A percentile compares a stretch with the other conserved stretches of the same genome.
Evolutionary conservation across 768 basidiomycete species (phyloP).

Genomic region (Coprinellus aureogranulatus): DNA sequence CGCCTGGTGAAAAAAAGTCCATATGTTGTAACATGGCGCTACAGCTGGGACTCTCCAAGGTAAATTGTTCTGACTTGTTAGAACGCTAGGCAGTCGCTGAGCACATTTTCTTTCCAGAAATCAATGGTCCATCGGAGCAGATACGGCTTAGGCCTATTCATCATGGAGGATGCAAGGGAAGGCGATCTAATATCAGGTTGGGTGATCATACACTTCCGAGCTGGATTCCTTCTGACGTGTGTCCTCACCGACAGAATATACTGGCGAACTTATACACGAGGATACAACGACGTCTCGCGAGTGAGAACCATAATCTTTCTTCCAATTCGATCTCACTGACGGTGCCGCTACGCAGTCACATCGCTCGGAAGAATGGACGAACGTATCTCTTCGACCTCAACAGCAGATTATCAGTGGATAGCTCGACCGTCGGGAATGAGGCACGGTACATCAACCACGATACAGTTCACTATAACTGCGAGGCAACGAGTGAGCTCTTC

Average conservation of each 20-base stretch:
- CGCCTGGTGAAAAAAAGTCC: background rate
- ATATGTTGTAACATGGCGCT: constrained; percentile 7
- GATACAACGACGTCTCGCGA: constrained; percentile 12
- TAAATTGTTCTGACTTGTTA: background rate
- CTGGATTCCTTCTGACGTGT: background rate
- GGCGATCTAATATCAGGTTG: constrained; percentile 14
- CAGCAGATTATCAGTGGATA: constrained; percentile 8
- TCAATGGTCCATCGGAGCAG: constrained; percentile 3
- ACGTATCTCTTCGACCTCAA: constrained; percentile 18
- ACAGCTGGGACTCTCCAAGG: constrained; percentile 8
- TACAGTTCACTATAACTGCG: constrained; percentile 1
- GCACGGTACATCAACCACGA: constrained; percentile 14
- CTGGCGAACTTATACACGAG: constrained; percentile 15
- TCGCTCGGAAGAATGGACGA: constrained; percentile 8
- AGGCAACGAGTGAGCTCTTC: constrained; percentile 7
- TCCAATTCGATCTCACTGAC: background rate
- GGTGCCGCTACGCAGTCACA: background rate
- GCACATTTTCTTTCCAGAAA: background rate
- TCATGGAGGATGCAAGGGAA: constrained; percentile 6
- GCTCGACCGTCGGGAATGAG: constrained; percentile 8
- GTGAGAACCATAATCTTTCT: constrained; percentile 3
- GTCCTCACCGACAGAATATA: constrained; percentile 15
- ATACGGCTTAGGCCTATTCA: constrained; percentile 13
- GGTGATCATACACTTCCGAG: background rate
- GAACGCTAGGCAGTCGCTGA: background rate